These are phyloP conservation scores for Phragmites australis DNA, from an alignment of 176 grass and related monocot genomes.

Conservation along the genomic window DNA sequence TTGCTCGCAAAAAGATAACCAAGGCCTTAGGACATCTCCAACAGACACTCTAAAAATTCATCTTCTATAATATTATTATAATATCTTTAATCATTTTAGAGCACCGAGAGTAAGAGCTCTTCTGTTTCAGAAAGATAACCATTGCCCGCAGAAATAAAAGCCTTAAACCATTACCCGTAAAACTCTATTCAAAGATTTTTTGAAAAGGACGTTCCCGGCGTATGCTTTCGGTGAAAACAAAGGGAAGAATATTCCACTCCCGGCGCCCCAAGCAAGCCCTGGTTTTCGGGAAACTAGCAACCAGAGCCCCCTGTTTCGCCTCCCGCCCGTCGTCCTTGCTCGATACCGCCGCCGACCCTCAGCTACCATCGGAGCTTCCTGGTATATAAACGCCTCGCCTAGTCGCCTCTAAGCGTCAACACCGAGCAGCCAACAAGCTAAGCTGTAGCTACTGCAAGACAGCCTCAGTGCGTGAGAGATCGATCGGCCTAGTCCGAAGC, in stretches of 20 bases:
- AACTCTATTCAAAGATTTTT: background rate
- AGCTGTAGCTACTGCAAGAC: background rate
- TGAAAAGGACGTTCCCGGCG: background rate
- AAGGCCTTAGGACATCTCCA: too few species aligned
- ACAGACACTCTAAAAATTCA: too few species aligned
- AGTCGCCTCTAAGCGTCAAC: background rate
- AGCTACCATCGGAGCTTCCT: background rate
- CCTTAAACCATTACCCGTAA: too few species aligned
- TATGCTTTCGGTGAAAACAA: background rate
- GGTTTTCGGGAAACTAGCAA: constrained; percentile 44
- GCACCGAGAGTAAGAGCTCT: background rate
- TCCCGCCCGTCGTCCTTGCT: background rate
- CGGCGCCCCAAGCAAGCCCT: background rate
- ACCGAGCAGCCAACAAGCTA: background rate
- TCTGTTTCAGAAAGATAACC: too few species aligned
- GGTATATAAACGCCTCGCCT: constrained; percentile 5
- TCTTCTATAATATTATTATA: too few species aligned
- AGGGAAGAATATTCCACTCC: background rate
- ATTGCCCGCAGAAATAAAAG: too few species aligned
- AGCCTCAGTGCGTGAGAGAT: too few species aligned
- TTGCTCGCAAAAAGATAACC: too few species aligned
- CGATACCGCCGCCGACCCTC: background rate
- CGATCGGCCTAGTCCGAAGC: too few species aligned
- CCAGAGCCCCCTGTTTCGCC: constrained; percentile 33
- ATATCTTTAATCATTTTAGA: too few species aligned